Percentiles rank a stretch among this genome's conserved stretches.
These are phyloP conservation scores for Yamadazyma aaseri DNA, from an alignment of 1,139 yeast species.

Conservation along the genomic window DNA sequence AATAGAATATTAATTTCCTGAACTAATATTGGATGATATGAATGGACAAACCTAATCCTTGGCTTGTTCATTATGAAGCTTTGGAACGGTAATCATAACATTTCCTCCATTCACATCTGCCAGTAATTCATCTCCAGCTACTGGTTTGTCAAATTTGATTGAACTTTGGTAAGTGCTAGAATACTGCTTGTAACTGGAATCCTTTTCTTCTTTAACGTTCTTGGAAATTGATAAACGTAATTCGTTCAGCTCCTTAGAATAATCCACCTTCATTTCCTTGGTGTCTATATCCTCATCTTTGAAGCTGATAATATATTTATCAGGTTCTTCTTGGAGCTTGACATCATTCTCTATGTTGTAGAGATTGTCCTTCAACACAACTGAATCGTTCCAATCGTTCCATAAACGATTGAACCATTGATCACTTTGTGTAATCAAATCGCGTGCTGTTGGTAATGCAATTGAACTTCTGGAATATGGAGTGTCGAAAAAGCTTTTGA, in stretches of 20 bases:
- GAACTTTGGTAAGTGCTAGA: constrained; percentile 19
- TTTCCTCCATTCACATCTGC: too few relatives aligned
- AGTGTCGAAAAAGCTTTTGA: too few relatives aligned
- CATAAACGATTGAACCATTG: too few relatives aligned
- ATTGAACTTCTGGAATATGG: too few relatives aligned
- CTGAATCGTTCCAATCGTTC: constrained; percentile 11
- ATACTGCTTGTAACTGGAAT: constrained; percentile 10
- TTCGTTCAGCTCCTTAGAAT: constrained; percentile 21
- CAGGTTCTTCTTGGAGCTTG: constrained; percentile 21
- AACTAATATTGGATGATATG: too few relatives aligned
- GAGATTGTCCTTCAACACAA: constrained; percentile 12
- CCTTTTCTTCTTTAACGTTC: constrained; percentile 12
- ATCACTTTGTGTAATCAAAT: too few relatives aligned
- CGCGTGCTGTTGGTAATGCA: too few relatives aligned
- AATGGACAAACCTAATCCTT: too few relatives aligned
- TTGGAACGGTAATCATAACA: too few relatives aligned
- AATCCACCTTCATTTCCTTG: constrained; percentile 23
- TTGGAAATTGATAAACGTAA: constrained; percentile 15
- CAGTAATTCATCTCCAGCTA: constrained; percentile 18
- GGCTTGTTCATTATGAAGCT: too few relatives aligned
- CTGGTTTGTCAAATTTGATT: constrained; percentile 21
- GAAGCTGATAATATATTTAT: constrained; percentile 20
- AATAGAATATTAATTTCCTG: too few relatives aligned
- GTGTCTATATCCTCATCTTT: constrained; percentile 18
- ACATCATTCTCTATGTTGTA: constrained; percentile 16